Conservation (phyloP, 2,329 filamentous ascomycete genomes). For the Mariannaea sp. region DNA sequence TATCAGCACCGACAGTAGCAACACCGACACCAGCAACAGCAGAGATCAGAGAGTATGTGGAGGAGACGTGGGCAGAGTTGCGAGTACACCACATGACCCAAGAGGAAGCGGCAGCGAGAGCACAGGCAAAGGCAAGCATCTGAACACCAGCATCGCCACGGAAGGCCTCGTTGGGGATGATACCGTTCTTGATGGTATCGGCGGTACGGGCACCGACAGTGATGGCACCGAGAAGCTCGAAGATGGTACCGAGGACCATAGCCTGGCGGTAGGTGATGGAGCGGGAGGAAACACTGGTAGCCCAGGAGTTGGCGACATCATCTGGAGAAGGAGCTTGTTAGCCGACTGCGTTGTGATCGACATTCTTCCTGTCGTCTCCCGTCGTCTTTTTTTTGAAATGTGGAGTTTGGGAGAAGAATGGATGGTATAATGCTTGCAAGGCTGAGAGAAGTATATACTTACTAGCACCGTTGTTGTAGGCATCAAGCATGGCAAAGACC, state of each 20-base stretch:
- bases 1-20: slow-evolving; percentile 63
- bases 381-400: too few relatives aligned
- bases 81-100: slow-evolving; percentile 84
- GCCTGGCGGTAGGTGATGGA: slow-evolving; percentile 74
- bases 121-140: slow-evolving; percentile 69
- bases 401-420: too few relatives aligned
- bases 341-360: background rate
- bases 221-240: slow-evolving; percentile 71
- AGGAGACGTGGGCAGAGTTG: slow-evolving; percentile 74
- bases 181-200: slow-evolving; percentile 80
- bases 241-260: slow-evolving; percentile 68
- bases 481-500: slow-evolving; percentile 75
- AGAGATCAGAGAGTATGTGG: slow-evolving; percentile 73
- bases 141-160: slow-evolving; percentile 66
- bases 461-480: slow-evolving; percentile 81
- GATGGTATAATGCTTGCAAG: too few relatives aligned
- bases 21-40: slow-evolving; percentile 72
- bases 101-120: slow-evolving; percentile 65
- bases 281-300: slow-evolving; percentile 79
- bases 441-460: slow-evolving; percentile 43
- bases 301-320: slow-evolving; percentile 85
- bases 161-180: slow-evolving; percentile 67
- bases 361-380: too few relatives aligned
- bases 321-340: slow-evolving; percentile 52
- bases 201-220: slow-evolving; percentile 71